Conservation (phyloP, 2,329 filamentous ascomycete species). For the Fusarium penzigii region DNA sequence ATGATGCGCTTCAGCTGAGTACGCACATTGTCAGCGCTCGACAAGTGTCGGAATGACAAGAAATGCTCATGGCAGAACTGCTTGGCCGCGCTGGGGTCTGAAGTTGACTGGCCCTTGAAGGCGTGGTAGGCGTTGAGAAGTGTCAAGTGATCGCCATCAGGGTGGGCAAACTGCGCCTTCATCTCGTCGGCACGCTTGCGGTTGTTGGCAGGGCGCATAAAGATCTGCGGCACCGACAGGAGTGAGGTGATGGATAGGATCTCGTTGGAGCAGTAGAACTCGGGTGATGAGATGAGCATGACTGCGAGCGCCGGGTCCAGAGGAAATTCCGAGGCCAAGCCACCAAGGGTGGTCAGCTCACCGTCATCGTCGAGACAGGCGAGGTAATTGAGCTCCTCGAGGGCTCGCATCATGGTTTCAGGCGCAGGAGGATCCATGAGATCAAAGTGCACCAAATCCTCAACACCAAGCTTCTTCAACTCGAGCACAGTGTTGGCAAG, state of each 20-base stretch:
- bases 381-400: constrained; percentile 97
- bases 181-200: constrained; percentile 95
- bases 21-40: constrained; percentile 92
- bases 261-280: constrained; percentile 99
- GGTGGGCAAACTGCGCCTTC: constrained; percentile 91
- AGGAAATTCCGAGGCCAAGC: constrained; percentile 90
- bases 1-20: constrained; percentile 92
- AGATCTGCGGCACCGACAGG: constrained; percentile 91
- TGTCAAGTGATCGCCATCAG: constrained; percentile 92
- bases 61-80: constrained; percentile 98
- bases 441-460: constrained; percentile 97
- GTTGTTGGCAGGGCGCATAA: constrained; percentile 80
- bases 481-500: constrained; percentile 93
- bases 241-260: constrained; percentile 93
- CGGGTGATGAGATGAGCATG: constrained; percentile 95
- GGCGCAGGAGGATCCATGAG: constrained; percentile 98
- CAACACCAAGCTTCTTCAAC: constrained; percentile 93
- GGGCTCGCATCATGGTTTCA: constrained; percentile 95
- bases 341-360: constrained; percentile 82
- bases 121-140: constrained; percentile 98
- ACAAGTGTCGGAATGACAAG: constrained; percentile 82
- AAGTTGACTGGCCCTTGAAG: constrained; percentile 72
- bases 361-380: constrained; percentile 96
- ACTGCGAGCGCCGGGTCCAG: constrained; percentile 92
- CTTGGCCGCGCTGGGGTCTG: constrained; percentile 68